Evolutionary conservation across 1,284 basidiomycete genomes (phyloP).

Genomic region (Apiotrichum akiyoshidainum): DNA sequence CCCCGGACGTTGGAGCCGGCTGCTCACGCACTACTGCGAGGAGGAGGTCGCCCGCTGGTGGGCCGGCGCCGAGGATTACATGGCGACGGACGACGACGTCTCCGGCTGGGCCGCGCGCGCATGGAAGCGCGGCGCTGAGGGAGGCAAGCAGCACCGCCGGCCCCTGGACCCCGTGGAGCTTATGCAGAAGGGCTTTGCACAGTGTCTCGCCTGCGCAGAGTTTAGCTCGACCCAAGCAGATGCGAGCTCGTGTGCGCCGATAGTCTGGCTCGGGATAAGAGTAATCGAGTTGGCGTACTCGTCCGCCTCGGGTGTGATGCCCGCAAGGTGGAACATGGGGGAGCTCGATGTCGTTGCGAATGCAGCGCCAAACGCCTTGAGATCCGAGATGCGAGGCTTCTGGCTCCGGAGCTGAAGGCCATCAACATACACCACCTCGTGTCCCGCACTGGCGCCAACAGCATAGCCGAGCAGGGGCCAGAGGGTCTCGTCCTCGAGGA

Average conservation of each 20-base stretch:
- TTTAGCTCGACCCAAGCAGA: slow-evolving; percentile 13
- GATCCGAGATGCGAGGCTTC: slow-evolving; percentile 2
- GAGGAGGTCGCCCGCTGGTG: slow-evolving; percentile 44
- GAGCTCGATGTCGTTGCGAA: slow-evolving; percentile 12
- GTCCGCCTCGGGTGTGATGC: slow-evolving; percentile 13
- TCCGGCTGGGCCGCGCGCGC: slow-evolving; percentile 23
- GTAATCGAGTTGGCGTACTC: neutral
- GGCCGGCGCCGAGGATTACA: slow-evolving; percentile 39
- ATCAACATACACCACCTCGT: slow-evolving; percentile 2
- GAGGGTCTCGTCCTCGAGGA: neutral
- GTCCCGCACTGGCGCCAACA: slow-evolving; percentile 2
- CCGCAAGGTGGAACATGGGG: slow-evolving; percentile 18
- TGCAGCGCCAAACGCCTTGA: slow-evolving; percentile 17
- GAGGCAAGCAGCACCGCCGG: slow-evolving; percentile 13
- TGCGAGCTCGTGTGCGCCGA: neutral
- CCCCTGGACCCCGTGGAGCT: slow-evolving; percentile 57
- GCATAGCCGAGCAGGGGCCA: slow-evolving; percentile 15
- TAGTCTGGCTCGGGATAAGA: neutral
- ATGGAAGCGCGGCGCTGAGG: slow-evolving; percentile 17
- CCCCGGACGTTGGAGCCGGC: slow-evolving; percentile 43
- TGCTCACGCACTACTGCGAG: slow-evolving; percentile 50
- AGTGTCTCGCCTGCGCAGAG: slow-evolving; percentile 45
- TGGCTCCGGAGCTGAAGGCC: slow-evolving; percentile 7
- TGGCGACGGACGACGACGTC: slow-evolving; percentile 13
- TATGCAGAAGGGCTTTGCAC: slow-evolving; percentile 59